Evolutionary conservation across 1,284 basidiomycete species (phyloP).

Genomic region (Peniophora sp.): DNA sequence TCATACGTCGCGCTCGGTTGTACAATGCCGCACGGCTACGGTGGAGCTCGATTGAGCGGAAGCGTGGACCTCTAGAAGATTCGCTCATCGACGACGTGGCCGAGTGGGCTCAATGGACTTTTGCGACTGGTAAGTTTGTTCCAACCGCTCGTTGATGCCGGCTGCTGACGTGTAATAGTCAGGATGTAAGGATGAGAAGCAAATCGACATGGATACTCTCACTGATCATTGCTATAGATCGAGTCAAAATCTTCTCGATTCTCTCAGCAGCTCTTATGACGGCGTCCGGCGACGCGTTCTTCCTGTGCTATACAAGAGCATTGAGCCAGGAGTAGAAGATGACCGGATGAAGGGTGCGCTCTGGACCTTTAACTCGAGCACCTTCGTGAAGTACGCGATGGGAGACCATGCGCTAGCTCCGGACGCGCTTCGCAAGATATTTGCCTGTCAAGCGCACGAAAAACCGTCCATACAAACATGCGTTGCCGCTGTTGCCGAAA

Average conservation of each 20-base stretch:
- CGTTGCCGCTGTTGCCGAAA: conserved; percentile 54
- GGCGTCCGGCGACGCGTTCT: conserved; percentile 64
- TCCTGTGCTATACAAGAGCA: conserved; percentile 59
- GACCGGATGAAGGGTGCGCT: conserved; percentile 91
- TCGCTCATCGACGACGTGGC: conserved; percentile 73
- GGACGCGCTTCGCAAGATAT: conserved; percentile 41
- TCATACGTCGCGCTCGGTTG: conserved; percentile 53
- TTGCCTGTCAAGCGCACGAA: conserved; percentile 62
- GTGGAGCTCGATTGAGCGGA: conserved; percentile 69
- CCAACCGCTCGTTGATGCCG: conserved; percentile 12
- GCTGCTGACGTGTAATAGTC: conserved; percentile 18
- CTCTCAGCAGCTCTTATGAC: conserved; percentile 54
- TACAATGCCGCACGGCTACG: conserved; percentile 61
- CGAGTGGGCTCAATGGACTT: conserved; percentile 83
- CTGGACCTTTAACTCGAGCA: conserved; percentile 69
- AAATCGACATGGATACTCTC: conserved; percentile 1
- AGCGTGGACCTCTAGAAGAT: conserved; percentile 67
- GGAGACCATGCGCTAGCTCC: conserved; percentile 25
- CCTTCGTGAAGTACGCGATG: conserved; percentile 36
- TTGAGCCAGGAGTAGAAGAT: conserved; percentile 72
- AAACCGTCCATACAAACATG: conserved; percentile 69
- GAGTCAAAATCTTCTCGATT: conserved; percentile 54
- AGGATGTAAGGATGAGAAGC: conserved; percentile 56
- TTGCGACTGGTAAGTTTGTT: conserved; percentile 43
- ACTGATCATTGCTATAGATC: conserved; percentile 15